Conservation (phyloP, 768 basidiomycete species). For the Tylopilus sp. region DNA sequence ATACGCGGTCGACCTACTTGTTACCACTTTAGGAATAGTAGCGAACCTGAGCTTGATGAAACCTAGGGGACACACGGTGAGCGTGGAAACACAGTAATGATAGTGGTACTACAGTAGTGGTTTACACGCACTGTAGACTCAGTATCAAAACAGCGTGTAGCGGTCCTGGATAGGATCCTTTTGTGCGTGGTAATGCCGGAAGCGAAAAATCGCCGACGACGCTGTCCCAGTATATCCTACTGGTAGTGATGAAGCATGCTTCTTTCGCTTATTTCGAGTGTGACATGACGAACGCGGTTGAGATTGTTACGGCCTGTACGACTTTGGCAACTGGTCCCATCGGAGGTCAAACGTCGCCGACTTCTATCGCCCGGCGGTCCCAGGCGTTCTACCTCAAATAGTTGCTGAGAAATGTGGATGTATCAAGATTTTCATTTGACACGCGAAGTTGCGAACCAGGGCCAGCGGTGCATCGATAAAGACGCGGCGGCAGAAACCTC, state of each 20-base stretch:
- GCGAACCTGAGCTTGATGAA: background rate
- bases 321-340: slow-evolving; percentile 9
- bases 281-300: background rate
- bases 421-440: background rate
- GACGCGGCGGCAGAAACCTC: no score
- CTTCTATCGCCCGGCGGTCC: slow-evolving; percentile 14
- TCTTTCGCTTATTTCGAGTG: slow-evolving; percentile 8
- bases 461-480: background rate
- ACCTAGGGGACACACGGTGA: background rate
- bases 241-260: background rate
- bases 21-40: slow-evolving; percentile 2
- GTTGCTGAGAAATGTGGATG: background rate
- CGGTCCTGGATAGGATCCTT: background rate
- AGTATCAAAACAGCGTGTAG: background rate
- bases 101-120: background rate
- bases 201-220: slow-evolving; percentile 15
- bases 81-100: no score
- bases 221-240: slow-evolving; percentile 2
- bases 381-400: background rate
- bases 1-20: slow-evolving; percentile 10
- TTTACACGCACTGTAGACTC: background rate
- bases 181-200: slow-evolving; percentile 18
- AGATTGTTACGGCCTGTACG: background rate
- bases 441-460: background rate
- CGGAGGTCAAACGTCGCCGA: slow-evolving; percentile 26